A percentile compares a stretch with the other conserved stretches of the same genome.
phyloP scores from a whole-genome alignment of 257 asterid genomes.

The Asclepias syriaca region DNA sequence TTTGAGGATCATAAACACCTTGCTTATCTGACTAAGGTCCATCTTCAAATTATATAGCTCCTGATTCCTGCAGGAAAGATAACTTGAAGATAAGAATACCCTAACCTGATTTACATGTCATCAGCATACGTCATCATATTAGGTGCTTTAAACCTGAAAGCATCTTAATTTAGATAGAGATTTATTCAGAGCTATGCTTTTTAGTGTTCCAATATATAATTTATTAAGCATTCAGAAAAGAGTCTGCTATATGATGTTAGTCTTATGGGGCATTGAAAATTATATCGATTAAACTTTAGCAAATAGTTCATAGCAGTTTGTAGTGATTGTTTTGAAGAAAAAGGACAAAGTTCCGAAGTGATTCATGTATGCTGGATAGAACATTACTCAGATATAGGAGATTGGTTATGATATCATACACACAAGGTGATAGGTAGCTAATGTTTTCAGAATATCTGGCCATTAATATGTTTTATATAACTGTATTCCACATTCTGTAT shows the following conservation, averaged over 20 bases:
- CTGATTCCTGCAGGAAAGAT: neutral
- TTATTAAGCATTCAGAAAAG: neutral
- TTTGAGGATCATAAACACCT: neutral
- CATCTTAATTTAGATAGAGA: neutral
- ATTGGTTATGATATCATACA: neutral
- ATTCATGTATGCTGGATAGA: neutral
- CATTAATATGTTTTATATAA: neutral
- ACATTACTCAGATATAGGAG: neutral
- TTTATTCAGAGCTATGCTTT: neutral
- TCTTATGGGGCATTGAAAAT: constrained; percentile 1
- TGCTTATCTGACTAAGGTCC: neutral
- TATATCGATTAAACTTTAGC: neutral
- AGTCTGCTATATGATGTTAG: neutral
- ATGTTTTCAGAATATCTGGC: neutral
- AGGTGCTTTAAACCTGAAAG: neutral
- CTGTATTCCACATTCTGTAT: neutral
- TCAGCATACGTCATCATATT: neutral
- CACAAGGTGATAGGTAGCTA: neutral
- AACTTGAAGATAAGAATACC: neutral
- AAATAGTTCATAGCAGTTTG: neutral
- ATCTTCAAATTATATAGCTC: neutral
- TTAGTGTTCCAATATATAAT: neutral
- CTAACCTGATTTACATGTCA: neutral
- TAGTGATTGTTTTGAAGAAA: neutral
- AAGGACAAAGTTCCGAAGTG: neutral